phyloP scores from a whole-genome alignment of 805 yeast species.

The Candida succiphila region DNA sequence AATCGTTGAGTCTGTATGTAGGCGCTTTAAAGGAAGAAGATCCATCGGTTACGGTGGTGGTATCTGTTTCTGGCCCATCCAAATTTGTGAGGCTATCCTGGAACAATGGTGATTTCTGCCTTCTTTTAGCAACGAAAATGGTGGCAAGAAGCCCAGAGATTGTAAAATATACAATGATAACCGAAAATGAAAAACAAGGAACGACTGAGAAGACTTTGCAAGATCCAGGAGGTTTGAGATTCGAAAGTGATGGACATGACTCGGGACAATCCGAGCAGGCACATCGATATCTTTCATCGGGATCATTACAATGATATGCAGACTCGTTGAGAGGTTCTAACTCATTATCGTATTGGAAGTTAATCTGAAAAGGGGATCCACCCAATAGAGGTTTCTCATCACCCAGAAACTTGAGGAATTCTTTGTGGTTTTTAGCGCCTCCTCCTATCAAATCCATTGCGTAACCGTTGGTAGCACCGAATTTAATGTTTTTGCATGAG shows the following conservation, averaged over 20 bases:
- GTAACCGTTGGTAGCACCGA: conserved; percentile 88
- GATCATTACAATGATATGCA: conserved; percentile 46
- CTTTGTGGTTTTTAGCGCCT: conserved; percentile 71
- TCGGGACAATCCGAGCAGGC: conserved; percentile 85
- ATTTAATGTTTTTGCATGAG: conserved; percentile 83
- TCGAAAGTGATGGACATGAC: conserved; percentile 65
- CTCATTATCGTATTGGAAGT: conserved; percentile 40
- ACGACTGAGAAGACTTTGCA: conserved; percentile 51
- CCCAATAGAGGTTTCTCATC: conserved; percentile 91
- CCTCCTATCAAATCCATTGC: conserved; percentile 98
- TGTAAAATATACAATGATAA: conserved; percentile 39
- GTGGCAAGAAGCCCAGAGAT: background rate
- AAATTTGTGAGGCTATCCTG: conserved; percentile 8
- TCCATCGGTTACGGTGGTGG: conserved; percentile 12
- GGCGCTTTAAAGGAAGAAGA: conserved; percentile 19
- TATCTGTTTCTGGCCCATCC: conserved; percentile 17
- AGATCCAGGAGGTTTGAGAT: conserved; percentile 23
- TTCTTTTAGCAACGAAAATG: conserved; percentile 1
- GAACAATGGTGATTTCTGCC: conserved; percentile 5
- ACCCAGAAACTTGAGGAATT: conserved; percentile 81
- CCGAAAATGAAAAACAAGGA: conserved; percentile 65
- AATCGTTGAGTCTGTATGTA: conserved; percentile 38
- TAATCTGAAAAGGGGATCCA: conserved; percentile 93
- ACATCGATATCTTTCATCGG: conserved; percentile 49
- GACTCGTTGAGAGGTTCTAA: conserved; percentile 21